A percentile compares a stretch with the other conserved stretches of the same genome.
Evolutionary conservation across 306 rosid genomes (phyloP).

Genomic region (Citrullus mucosospermus): DNA sequence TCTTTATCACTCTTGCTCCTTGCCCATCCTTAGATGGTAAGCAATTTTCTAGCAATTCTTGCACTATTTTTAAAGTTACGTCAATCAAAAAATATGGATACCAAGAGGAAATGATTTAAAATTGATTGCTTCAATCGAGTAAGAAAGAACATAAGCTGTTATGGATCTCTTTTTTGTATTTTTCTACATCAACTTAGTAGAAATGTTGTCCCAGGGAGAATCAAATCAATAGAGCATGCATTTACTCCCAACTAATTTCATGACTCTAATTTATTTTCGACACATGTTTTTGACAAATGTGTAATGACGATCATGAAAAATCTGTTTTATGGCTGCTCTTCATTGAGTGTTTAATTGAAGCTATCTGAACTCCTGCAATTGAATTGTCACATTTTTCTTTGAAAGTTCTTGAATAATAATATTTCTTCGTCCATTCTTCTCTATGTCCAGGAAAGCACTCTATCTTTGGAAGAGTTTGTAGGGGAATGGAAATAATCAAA

Average conservation of each 20-base stretch:
- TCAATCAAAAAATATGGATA: neutral
- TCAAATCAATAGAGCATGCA: neutral
- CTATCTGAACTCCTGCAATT: too few relatives aligned
- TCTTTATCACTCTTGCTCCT: constrained; percentile 87
- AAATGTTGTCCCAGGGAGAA: neutral
- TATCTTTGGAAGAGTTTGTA: constrained; percentile 79
- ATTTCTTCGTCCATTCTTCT: constrained; percentile 13
- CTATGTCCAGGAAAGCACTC: constrained; percentile 76
- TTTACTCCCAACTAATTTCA: neutral
- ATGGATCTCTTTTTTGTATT: neutral
- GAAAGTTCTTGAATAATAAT: constrained; percentile 2
- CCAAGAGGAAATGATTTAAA: neutral
- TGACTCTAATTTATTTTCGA: neutral
- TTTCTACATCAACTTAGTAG: neutral
- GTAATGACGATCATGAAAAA: neutral
- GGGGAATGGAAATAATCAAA: constrained; percentile 91
- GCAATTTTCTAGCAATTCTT: neutral
- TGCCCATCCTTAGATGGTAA: constrained; percentile 94
- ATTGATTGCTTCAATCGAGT: neutral
- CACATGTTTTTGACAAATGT: neutral
- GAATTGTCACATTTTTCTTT: neutral
- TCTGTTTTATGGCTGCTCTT: neutral
- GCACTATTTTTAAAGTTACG: neutral
- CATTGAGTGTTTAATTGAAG: too few relatives aligned
- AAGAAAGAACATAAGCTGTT: neutral